Conservation (phyloP, 176 grass and related monocot species). For the Ensete ventricosum region DNA sequence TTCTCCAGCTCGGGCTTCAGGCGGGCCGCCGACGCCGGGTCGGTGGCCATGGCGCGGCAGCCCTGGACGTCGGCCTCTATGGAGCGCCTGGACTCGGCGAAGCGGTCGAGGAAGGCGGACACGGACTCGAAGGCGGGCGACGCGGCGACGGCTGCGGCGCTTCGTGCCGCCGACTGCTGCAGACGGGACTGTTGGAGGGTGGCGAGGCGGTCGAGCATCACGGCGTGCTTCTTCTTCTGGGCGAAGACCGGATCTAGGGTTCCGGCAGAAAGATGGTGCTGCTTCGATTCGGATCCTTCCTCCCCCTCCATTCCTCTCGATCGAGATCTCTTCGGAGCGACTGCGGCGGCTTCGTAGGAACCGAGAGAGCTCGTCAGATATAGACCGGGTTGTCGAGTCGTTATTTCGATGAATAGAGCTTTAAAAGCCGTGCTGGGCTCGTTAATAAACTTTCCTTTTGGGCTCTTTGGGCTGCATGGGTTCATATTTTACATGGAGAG, state of each 20-base stretch:
- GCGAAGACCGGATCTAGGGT: constrained; percentile 5
- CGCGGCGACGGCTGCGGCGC: constrained; percentile 3
- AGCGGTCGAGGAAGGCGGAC: constrained; percentile 37
- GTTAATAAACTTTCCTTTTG: not conserved
- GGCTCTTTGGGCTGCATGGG: too few species aligned
- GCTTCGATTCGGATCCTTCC: constrained; percentile 26
- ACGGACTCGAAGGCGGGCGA: constrained; percentile 22
- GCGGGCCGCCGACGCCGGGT: not conserved
- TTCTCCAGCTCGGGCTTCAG: constrained; percentile 22
- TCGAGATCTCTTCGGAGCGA: not conserved
- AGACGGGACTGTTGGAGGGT: constrained; percentile 28
- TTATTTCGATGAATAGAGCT: not conserved
- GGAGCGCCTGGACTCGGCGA: constrained; percentile 37
- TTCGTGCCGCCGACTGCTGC: constrained; percentile 13
- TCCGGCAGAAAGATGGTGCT: constrained; percentile 19
- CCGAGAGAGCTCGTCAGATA: not conserved
- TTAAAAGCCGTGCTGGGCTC: not conserved
- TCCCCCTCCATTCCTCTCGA: not conserved
- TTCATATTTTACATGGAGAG: too few species aligned
- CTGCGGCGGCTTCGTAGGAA: not conserved
- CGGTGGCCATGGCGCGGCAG: constrained; percentile 23
- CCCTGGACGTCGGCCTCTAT: constrained; percentile 50
- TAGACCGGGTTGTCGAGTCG: too few species aligned
- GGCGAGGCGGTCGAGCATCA: constrained; percentile 77
- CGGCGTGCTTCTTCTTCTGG: constrained; percentile 61